Percentiles rank a stretch among this genome's conserved stretches.
These are phyloP conservation scores for Uronychia setigera DNA, from an alignment of 73 alveolate species.

Conservation along the genomic window DNA sequence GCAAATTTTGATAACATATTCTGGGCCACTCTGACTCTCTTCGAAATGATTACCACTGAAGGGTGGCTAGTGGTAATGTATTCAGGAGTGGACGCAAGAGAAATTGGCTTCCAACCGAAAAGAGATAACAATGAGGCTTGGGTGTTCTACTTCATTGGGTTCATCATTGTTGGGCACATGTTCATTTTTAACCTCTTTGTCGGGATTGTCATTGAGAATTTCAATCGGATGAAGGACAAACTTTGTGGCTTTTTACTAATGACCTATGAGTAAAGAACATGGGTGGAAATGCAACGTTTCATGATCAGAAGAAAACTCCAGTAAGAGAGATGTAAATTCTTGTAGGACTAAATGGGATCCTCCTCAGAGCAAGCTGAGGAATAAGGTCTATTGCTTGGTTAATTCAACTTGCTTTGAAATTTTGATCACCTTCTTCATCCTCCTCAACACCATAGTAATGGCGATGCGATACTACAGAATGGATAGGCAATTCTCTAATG, in stretches of 20 bases:
- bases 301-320: slow-evolving; percentile 22
- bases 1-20: slow-evolving; percentile 33
- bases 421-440: slow-evolving; percentile 23
- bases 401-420: slow-evolving; percentile 32
- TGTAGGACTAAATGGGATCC: not conserved
- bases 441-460: slow-evolving; percentile 26
- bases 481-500: not conserved
- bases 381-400: not conserved
- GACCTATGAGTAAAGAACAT: slow-evolving; percentile 18
- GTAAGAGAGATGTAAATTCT: not conserved
- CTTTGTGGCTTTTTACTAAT: slow-evolving; percentile 19
- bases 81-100: slow-evolving; percentile 16
- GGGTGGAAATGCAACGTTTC: slow-evolving; percentile 43
- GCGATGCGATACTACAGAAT: slow-evolving; percentile 24
- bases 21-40: slow-evolving; percentile 15
- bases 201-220: slow-evolving; percentile 47
- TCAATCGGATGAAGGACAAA: slow-evolving; percentile 46
- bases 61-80: slow-evolving; percentile 41
- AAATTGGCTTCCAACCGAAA: slow-evolving; percentile 15
- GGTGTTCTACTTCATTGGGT: slow-evolving; percentile 3
- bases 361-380: slow-evolving; percentile 17
- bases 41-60: slow-evolving; percentile 35
- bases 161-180: slow-evolving; percentile 30
- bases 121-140: not conserved
- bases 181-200: slow-evolving; percentile 37